A percentile compares a stretch with the other conserved stretches of the same genome.
These are phyloP conservation scores for Thelephora terrestris DNA, from an alignment of 1,284 basidiomycete species.

Conservation along the genomic window DNA sequence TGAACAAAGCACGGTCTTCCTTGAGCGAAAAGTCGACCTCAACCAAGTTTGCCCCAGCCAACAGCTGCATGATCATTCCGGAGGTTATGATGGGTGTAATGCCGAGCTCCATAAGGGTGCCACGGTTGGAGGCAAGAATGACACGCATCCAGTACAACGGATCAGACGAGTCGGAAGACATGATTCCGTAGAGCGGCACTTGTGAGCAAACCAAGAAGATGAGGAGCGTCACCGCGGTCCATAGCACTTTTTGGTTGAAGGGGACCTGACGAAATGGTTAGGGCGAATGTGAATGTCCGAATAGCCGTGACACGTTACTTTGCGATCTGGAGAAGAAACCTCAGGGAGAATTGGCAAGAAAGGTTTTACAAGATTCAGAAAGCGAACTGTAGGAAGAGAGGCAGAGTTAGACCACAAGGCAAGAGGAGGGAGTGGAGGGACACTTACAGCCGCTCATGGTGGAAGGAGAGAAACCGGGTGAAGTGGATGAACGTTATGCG, in stretches of 20 bases:
- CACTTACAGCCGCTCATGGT: slow-evolving; percentile 31
- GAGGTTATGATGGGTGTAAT: slow-evolving; percentile 96
- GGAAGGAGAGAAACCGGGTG: slow-evolving; percentile 11
- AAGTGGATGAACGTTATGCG: neutral
- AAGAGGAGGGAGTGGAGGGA: slow-evolving; percentile 1
- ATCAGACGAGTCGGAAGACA: slow-evolving; percentile 96
- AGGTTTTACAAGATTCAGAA: slow-evolving; percentile 91
- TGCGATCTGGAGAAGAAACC: slow-evolving; percentile 92
- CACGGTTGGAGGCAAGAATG: slow-evolving; percentile 96
- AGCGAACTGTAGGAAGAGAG: slow-evolving; percentile 57
- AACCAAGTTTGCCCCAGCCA: slow-evolving; percentile 95
- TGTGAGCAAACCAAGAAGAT: slow-evolving; percentile 98
- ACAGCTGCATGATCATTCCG: slow-evolving; percentile 99
- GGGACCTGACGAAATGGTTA: slow-evolving; percentile 51
- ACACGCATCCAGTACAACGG: slow-evolving; percentile 99
- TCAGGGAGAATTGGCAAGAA: slow-evolving; percentile 92
- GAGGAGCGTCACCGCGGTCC: slow-evolving; percentile 94
- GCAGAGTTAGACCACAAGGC: slow-evolving; percentile 1
- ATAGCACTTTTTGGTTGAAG: slow-evolving; percentile 94
- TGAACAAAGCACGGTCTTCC: slow-evolving; percentile 94
- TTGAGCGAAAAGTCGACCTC: slow-evolving; percentile 97
- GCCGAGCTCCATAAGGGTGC: slow-evolving; percentile 98
- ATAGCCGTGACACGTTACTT: slow-evolving; percentile 39
- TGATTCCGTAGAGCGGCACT: slow-evolving; percentile 95
- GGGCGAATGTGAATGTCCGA: neutral